These are phyloP conservation scores for Vaccinium darrowii DNA, from an alignment of 148 eudicot species.

Conservation along the genomic window DNA sequence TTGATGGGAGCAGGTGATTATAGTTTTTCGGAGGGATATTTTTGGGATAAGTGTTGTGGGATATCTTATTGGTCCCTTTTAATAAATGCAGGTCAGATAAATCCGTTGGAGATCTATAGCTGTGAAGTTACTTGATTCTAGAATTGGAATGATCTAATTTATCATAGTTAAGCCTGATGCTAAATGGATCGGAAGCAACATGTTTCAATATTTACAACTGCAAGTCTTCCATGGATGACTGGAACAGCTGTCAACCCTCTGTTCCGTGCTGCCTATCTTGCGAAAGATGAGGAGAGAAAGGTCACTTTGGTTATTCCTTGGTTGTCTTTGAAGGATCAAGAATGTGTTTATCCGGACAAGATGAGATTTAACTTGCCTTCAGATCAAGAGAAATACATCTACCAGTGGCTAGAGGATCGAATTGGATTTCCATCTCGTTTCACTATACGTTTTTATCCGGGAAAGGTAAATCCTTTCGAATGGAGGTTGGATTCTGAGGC, in stretches of 20 bases:
- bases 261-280: constrained; percentile 91
- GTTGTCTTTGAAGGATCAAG: constrained; percentile 76
- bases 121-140: not conserved
- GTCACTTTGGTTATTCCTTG: constrained; percentile 92
- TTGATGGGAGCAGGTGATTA: not conserved
- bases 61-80: not conserved
- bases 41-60: not conserved
- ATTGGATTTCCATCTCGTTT: constrained; percentile 54
- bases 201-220: constrained; percentile 88
- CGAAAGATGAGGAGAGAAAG: constrained; percentile 56
- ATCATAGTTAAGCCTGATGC: constrained; percentile 18
- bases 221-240: constrained; percentile 99
- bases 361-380: constrained; percentile 55
- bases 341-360: constrained; percentile 66
- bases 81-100: constrained; percentile 2
- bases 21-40: not conserved
- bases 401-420: constrained; percentile 82
- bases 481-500: not conserved
- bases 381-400: constrained; percentile 77
- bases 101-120: not conserved
- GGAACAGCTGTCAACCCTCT: constrained; percentile 95
- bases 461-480: constrained; percentile 42
- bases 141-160: not conserved
- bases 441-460: constrained; percentile 72
- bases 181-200: constrained; percentile 76